Conservation (phyloP, 2,329 filamentous ascomycete species). For the Pseudogymnoascus sp. region DNA sequence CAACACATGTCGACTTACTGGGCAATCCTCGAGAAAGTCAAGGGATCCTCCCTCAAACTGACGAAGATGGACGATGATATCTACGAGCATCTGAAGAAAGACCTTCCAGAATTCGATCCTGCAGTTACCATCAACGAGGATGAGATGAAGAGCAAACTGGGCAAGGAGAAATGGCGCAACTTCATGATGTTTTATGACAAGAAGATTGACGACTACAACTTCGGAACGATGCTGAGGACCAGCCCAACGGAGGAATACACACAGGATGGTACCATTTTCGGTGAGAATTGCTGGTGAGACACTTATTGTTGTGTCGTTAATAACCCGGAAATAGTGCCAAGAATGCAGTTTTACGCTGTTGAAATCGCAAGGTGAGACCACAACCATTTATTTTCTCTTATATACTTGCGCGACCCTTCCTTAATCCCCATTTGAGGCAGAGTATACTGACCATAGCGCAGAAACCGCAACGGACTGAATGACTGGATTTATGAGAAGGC, state of each 20-base stretch:
- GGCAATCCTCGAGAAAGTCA: slow-evolving; percentile 85
- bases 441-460: slow-evolving; percentile 24
- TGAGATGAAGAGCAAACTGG: slow-evolving; percentile 92
- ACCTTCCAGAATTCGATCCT: slow-evolving; percentile 90
- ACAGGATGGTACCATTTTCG: slow-evolving; percentile 85
- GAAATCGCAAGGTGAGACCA: slow-evolving; percentile 58
- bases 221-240: slow-evolving; percentile 83
- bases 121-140: slow-evolving; percentile 76
- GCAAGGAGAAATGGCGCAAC: slow-evolving; percentile 90
- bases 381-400: neutral
- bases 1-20: slow-evolving; percentile 97
- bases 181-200: slow-evolving; percentile 95
- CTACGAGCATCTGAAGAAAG: slow-evolving; percentile 73
- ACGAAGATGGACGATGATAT: slow-evolving; percentile 96
- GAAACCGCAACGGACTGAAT: slow-evolving; percentile 81
- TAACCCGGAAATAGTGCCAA: slow-evolving; percentile 36
- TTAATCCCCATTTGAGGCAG: neutral
- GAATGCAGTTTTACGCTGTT: slow-evolving; percentile 77
- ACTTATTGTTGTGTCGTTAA: neutral
- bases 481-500: slow-evolving; percentile 94
- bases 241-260: slow-evolving; percentile 78
- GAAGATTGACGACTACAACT: slow-evolving; percentile 95
- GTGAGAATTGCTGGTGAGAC: slow-evolving; percentile 39
- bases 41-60: slow-evolving; percentile 78
- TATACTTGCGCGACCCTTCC: neutral